Evolutionary conservation across 1,284 basidiomycete genomes (phyloP), one percentile per base, ranked within the genome.

Genomic region (Tetrapyrgos nigripes): DNA sequence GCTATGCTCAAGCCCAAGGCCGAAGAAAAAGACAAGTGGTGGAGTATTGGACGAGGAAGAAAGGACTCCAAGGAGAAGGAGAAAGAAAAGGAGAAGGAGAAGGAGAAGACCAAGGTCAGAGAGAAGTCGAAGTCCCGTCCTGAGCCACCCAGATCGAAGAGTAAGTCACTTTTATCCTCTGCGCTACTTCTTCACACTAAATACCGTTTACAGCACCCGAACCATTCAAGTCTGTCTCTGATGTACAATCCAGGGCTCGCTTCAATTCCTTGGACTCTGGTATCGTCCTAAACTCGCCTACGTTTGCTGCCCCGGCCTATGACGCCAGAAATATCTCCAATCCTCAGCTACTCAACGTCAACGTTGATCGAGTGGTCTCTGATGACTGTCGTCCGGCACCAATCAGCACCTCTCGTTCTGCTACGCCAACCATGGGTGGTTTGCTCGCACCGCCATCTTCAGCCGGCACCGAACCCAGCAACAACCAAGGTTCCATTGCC

Each of bases 21-120:
- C 50, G 88, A 89, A 76, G 85, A 85, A 64, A 84, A 82, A 55
- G 85, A 85, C 64, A 85, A 82, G 71, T 92, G 90, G 88, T 92
- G 91, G 90, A 91, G 83, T 59, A 86, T 92, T 61, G 85, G 88
- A 4, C 76, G 88, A 13, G 86, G 87, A 14, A 76, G 86, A 65
- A 89, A 86, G 65, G 89, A 91, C 60, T 85, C 85, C 3, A 87
- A 86, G 65, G 83, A 82, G 57, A 85, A 82, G 64, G 82, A 82
- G 53, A 80, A 80, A 27, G 80, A 82, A 59, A 68, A 70, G 46
- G 72, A 75, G 58, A 77, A 79, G 58, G 78, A 82, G 61, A 73
- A 69, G 11, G 80, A 79, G 63, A 77, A 76, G n/a, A n/a, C n/a
- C 58, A 79, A 79, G 60, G 63, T 64, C 17, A 60, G 61, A 51